These are phyloP conservation scores for Fraxinus quadrangulata DNA, from an alignment of 257 asterid genomes.

Conservation along the genomic window DNA sequence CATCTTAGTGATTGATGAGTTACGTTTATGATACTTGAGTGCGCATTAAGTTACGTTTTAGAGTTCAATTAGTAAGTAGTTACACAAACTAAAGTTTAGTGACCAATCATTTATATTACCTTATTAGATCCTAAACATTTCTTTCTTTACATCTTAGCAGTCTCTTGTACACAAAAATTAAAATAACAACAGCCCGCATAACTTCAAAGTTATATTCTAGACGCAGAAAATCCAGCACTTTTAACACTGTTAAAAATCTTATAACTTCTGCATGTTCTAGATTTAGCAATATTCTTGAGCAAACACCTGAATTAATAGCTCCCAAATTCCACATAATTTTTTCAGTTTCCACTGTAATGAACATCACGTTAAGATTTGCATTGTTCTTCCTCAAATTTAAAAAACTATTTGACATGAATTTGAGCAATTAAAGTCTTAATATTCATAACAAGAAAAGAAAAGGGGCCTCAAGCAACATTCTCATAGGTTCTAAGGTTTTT, in stretches of 20 bases:
- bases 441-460: neutral
- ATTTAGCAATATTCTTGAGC: neutral
- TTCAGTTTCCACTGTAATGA: neutral
- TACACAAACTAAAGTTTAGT: no score
- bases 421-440: neutral
- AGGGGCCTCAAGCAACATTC: neutral
- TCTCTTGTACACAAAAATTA: neutral
- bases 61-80: no score
- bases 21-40: no score
- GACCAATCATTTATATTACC: no score
- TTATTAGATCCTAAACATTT: neutral
- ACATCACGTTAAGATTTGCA: neutral
- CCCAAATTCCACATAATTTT: neutral
- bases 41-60: no score
- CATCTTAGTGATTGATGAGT: no score
- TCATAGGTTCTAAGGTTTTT: neutral
- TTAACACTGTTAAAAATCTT: neutral
- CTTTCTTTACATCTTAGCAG: neutral
- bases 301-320: neutral
- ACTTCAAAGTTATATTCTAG: neutral
- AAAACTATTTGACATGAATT: no score
- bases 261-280: neutral
- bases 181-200: neutral
- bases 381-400: neutral
- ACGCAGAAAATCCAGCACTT: neutral